These are phyloP conservation scores for Sophora flavescens DNA, from an alignment of 306 rosid genomes.

Conservation along the genomic window DNA sequence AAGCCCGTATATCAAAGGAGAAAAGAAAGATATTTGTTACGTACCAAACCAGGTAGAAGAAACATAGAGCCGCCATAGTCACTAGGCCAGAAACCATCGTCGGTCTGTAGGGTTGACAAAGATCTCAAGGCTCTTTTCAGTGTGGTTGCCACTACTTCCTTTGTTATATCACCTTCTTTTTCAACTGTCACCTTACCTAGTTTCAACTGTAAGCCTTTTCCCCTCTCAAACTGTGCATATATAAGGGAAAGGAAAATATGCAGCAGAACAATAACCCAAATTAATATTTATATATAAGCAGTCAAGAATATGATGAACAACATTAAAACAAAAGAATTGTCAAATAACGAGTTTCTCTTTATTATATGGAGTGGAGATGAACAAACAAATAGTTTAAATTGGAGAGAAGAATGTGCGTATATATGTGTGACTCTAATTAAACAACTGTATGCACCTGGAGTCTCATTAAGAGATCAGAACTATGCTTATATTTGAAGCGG, in stretches of 20 bases:
- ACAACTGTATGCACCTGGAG: constrained; percentile 56
- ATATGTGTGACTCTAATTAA: neutral
- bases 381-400: neutral
- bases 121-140: constrained; percentile 62
- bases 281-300: neutral
- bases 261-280: neutral
- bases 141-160: constrained; percentile 44
- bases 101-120: constrained; percentile 61
- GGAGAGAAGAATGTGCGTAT: neutral
- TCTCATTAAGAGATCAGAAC: constrained; percentile 78
- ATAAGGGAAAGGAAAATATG: neutral
- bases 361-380: no score
- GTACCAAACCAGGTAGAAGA: constrained; percentile 77
- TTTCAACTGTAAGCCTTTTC: constrained; percentile 34
- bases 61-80: constrained; percentile 86
- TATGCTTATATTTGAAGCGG: constrained; percentile 66
- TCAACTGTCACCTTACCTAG: constrained; percentile 1
- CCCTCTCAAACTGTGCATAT: constrained; percentile 55
- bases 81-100: constrained; percentile 84
- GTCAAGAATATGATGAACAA: neutral
- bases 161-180: constrained; percentile 43
- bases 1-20: neutral
- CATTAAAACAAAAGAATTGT: no score
- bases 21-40: no score
- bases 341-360: no score